Evolutionary conservation across 352 stramenopile genomes (phyloP).

Genomic region (Phytopythium helicoides): DNA sequence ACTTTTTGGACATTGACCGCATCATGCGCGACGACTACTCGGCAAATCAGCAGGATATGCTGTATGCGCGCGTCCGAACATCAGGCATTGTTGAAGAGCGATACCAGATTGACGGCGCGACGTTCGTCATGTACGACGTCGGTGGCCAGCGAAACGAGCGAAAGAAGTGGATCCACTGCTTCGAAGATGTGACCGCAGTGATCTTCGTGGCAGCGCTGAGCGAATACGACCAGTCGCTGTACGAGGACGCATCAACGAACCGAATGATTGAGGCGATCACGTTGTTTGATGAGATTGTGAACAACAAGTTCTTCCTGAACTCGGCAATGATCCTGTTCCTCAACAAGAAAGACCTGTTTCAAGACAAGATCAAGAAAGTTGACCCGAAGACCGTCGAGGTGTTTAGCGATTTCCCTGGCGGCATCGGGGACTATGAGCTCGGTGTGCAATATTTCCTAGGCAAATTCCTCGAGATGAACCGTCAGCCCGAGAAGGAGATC

Average conservation of each 20-base stretch:
- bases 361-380: constrained; percentile 95
- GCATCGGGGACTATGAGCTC: constrained; percentile 82
- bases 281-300: constrained; percentile 95
- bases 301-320: constrained; percentile 93
- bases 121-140: constrained; percentile 98
- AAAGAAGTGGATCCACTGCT: constrained; percentile 98
- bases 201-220: constrained; percentile 96
- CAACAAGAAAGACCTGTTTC: constrained; percentile 97
- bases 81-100: constrained; percentile 95
- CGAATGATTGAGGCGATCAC: constrained; percentile 95
- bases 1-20: constrained; percentile 94
- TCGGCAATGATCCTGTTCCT: constrained; percentile 96
- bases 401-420: constrained; percentile 90
- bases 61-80: constrained; percentile 94
- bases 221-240: constrained; percentile 95
- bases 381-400: constrained; percentile 90
- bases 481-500: constrained; percentile 90
- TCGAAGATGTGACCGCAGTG: constrained; percentile 95
- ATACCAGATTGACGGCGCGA: constrained; percentile 94
- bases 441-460: constrained; percentile 89
- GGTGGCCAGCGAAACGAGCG: constrained; percentile 95
- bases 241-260: constrained; percentile 93
- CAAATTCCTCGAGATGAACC: constrained; percentile 96
- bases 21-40: constrained; percentile 94
- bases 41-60: constrained; percentile 94